Evolutionary conservation across 371 early-diverging fungal genomes (phyloP), one percentile per base, ranked within the genome.

Genomic region (Mortierella sp.): DNA sequence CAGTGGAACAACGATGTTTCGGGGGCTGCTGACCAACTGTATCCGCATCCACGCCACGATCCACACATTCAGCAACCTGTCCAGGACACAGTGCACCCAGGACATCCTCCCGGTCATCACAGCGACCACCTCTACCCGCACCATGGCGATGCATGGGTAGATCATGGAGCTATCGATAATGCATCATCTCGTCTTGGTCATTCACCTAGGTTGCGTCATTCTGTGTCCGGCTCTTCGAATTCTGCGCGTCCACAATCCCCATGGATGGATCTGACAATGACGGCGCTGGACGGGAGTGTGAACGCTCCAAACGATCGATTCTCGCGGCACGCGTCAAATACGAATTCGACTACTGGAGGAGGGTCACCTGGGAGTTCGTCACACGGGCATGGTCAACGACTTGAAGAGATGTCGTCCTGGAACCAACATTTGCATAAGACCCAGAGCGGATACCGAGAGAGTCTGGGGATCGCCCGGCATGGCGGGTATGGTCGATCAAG

Each of bases 251-350:
- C 41, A 51, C 68, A 75, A 41, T 71, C 60, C 38, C 43, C 83
- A 0, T 83, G 80, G 84, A 77, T 70, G 58, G 70, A 55, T 1
- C 65, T 84, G 18, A 76, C 81, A 2, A 84, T 81, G 85, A 81
- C 85, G 32, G 27, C 85, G 1, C 55, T 81, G 21, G 78, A 78
- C 29, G 81, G 78, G 0, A 51, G 71, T 5, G 60, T 55, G 14
- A 83, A 76, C 44, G 43, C 70, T 21, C 63, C 77, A 48, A 70
- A 49, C 16, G 83, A 82, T 32, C 73, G 68, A 16, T 65, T 54
- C 44, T 72, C 70, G 11, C 73, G 79, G 16, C 44, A 16, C 11
- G 3, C 68, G 10, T 24, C 63, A 11, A 27, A 29, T 38, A 49
- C 75, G 5, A 49, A 43, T 58, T 24, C 56, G 18, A 46, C 8